Evolutionary conservation across 1,139 yeast genomes (phyloP), one percentile per base, ranked within the genome.

Genomic region (Geotrichum restrictum): DNA sequence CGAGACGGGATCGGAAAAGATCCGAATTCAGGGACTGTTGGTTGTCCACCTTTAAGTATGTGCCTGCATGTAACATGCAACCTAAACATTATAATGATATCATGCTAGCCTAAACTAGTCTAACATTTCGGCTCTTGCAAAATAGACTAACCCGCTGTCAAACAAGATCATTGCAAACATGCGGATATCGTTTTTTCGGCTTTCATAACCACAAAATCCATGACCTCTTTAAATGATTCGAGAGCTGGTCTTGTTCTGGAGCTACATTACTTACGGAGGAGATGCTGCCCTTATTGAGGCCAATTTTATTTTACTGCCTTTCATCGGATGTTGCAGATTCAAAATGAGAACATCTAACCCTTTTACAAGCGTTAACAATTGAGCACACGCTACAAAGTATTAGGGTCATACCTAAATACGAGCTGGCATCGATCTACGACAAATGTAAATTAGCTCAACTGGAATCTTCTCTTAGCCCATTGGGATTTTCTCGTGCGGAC

Each of bases 1-100:
- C 16, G 76, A 72, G 56, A 60, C 67, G 16, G 76, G 76, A 37
- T 59, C 71, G 16, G 76, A 76, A n/a, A 72, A 72, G 56, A 59
- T 73, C n/a, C 27, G 74, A 69, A 54, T 71, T 70, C 51, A 62
- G 74, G 38, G 62, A 61, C 40, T 61, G 67, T 11, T 70, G 34
- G 56, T 62, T 8, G 58, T 64, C n/a, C 69, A 68, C 53, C 56
- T 71, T 45, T 56, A 42, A 66, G 67, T 63, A 60, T 43, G 67
- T 61, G 31, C 24, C 8, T 13, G 45, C 37, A n/a, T 16, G 24
- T 29, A 10, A 32, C 16, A 39, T 18, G 21, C 14, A 14, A 21
- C 2, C 18, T 22, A 34, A 14, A 16, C 34, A 19, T 24, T 43
- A 16, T 11, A 1, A 32, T n/a, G 24, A 22, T 39, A 11, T 24